These are phyloP conservation scores for Dothiorella sarmentorum DNA, from an alignment of 2,329 filamentous ascomycete species.

Conservation along the genomic window DNA sequence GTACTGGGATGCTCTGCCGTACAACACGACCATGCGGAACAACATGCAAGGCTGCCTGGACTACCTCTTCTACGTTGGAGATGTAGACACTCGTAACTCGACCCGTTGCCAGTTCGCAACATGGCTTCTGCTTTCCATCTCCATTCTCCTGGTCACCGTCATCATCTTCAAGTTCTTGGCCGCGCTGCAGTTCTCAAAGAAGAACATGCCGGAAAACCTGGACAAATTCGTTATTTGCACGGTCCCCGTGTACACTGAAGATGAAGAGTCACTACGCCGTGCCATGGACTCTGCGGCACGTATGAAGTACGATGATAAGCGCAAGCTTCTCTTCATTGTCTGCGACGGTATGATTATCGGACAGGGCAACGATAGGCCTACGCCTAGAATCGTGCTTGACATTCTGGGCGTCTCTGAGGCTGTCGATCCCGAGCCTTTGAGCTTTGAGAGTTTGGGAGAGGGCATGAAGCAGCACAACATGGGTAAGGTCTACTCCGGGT, in stretches of 20 bases:
- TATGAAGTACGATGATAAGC: constrained; percentile 97
- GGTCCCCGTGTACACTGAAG: constrained; percentile 96
- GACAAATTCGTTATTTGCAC: constrained; percentile 99
- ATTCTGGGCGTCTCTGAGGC: constrained; percentile 93
- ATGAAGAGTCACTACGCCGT: constrained; percentile 93
- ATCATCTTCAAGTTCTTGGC: constrained; percentile 97
- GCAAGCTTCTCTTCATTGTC: constrained; percentile 86
- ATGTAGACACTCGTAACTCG: constrained; percentile 88
- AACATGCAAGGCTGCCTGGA: constrained; percentile 82
- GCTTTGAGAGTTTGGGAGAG: constrained; percentile 94
- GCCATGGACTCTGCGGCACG: constrained; percentile 93
- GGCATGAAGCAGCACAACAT: constrained; percentile 98
- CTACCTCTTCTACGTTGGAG: constrained; percentile 91
- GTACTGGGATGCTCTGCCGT: constrained; percentile 69
- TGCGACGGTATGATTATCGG: constrained; percentile 99
- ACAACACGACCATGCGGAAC: constrained; percentile 55
- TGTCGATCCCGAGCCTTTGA: constrained; percentile 90
- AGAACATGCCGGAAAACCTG: constrained; percentile 89
- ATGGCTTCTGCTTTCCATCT: constrained; percentile 85
- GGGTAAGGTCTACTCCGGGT: constrained; percentile 96
- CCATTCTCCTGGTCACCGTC: constrained; percentile 72
- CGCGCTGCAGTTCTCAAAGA: constrained; percentile 86
- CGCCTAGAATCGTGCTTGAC: constrained; percentile 91
- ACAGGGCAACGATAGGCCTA: constrained; percentile 94
- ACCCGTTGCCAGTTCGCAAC: constrained; percentile 78